A percentile compares a stretch with the other conserved stretches of the same genome.
These are phyloP conservation scores for Vanrija pseudolonga DNA, from an alignment of 1,284 basidiomycete genomes.

Conservation along the genomic window DNA sequence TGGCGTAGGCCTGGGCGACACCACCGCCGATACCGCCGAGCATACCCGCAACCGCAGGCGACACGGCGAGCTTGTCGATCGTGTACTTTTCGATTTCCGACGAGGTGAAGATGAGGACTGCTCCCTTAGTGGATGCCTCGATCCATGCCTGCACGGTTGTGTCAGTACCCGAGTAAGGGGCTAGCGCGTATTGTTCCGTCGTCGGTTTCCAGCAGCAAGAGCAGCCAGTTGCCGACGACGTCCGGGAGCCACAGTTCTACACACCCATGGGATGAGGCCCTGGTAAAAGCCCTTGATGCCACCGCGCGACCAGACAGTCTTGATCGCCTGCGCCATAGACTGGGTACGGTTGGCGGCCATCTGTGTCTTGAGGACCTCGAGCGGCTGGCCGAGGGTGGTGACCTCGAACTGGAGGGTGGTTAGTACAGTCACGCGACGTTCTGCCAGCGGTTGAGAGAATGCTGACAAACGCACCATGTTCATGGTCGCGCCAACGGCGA, in stretches of 20 bases:
- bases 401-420: slow-evolving; percentile 57
- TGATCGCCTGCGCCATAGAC: slow-evolving; percentile 80
- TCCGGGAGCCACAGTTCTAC: slow-evolving; percentile 26
- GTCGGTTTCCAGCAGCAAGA: no score
- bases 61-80: slow-evolving; percentile 63
- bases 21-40: slow-evolving; percentile 97
- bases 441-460: slow-evolving; percentile 36
- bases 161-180: no score
- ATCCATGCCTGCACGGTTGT: slow-evolving; percentile 79
- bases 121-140: slow-evolving; percentile 98
- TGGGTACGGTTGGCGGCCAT: slow-evolving; percentile 94
- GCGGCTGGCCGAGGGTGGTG: slow-evolving; percentile 94
- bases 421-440: not conserved
- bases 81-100: slow-evolving; percentile 82
- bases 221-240: not conserved
- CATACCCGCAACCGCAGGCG: slow-evolving; percentile 77
- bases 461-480: slow-evolving; percentile 66
- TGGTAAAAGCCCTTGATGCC: slow-evolving; percentile 92
- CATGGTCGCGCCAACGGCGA: slow-evolving; percentile 96
- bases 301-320: slow-evolving; percentile 86
- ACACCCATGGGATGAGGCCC: slow-evolving; percentile 96
- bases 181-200: no score
- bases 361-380: slow-evolving; percentile 98
- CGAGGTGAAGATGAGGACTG: slow-evolving; percentile 90
- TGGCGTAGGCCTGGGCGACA: slow-evolving; percentile 96